Evolutionary conservation across 148 eudicot genomes (phyloP).

Genomic region (Beta vulgaris): DNA sequence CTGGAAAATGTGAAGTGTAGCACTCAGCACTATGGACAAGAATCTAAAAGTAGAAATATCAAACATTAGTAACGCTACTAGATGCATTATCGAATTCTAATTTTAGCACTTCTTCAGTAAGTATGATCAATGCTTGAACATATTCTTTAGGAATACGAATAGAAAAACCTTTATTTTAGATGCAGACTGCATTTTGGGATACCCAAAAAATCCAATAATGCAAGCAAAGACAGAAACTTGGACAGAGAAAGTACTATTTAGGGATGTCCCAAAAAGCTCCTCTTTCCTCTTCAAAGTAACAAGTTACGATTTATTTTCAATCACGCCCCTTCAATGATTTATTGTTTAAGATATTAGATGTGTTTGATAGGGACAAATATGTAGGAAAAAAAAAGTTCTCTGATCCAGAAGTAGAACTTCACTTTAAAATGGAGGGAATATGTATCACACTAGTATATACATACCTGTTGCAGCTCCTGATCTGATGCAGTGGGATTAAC

Average conservation of each 20-base stretch:
- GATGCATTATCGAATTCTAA: no score
- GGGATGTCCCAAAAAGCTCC: not conserved
- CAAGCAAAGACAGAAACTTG: not conserved
- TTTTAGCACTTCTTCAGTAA: no score
- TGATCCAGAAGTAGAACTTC: not conserved
- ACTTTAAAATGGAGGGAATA: not conserved
- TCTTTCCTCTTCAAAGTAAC: not conserved
- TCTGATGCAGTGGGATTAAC: slow-evolving; percentile 78
- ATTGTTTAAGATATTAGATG: not conserved
- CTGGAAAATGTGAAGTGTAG: no score
- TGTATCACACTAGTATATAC: not conserved
- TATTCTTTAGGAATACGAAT: no score
- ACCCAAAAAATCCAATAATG: no score
- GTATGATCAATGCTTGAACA: no score
- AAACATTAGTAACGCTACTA: no score
- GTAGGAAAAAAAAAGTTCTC: not conserved
- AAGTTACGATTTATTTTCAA: not conserved
- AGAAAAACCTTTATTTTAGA: no score
- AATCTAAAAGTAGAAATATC: no score
- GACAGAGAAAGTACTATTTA: not conserved
- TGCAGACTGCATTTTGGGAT: no score
- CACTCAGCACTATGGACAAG: no score
- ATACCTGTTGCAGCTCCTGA: slow-evolving; percentile 96
- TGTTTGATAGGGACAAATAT: not conserved
- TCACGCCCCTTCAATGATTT: not conserved